Base-by-base conservation (phyloP, 2,329 filamentous ascomycete species). In the Pseudogymnoascus sp. region DNA sequence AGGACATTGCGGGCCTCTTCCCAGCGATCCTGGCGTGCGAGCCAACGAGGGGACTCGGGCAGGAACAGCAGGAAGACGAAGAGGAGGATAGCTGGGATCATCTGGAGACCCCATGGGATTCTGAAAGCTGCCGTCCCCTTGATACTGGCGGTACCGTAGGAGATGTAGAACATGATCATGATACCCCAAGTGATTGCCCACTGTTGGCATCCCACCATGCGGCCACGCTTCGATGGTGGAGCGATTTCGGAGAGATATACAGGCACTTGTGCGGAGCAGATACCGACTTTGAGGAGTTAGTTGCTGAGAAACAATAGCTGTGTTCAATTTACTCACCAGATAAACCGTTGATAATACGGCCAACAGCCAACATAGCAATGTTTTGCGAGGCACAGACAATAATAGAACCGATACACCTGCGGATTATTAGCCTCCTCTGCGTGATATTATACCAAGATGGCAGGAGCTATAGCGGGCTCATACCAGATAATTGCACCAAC, bases 131-230 rank as follows among this genome's bases (percentile, higher is more conserved):
- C 77, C 1, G 81, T 73, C 10, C 84, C 82, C 0, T 78, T 70
- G 66, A 90, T 83, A 71, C 81, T 85, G 63, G 82, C 84, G 73
- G 83, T 85, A 21, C 86, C 89, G 70, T 87, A 83, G 21, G 82
- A 82, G 73, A 89, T 83, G 71, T 85, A 87, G 77, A 88, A 89
- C 84, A 89, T 88, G 75, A 88, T 86, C 64, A 88, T 71, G 67
- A 88, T 88, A 66, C 84, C 86, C 81, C 81, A 89, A 67, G 89
- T 89, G 65, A 92, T 91, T 25, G 88, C 86, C 79, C 71, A 88
- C 73, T 91, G 89, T 73, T 91, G 88, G 46, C 84, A 82, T 61
- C 87, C 85, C 14, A 92, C 87, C 36, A 92, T 79, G 46, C 85
- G 81, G 14, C 87, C 88, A 66, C 87, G 82, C 69, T 78, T 79